phyloP scores from a whole-genome alignment of 2,329 filamentous ascomycete genomes.

The Verticillium longisporum region DNA sequence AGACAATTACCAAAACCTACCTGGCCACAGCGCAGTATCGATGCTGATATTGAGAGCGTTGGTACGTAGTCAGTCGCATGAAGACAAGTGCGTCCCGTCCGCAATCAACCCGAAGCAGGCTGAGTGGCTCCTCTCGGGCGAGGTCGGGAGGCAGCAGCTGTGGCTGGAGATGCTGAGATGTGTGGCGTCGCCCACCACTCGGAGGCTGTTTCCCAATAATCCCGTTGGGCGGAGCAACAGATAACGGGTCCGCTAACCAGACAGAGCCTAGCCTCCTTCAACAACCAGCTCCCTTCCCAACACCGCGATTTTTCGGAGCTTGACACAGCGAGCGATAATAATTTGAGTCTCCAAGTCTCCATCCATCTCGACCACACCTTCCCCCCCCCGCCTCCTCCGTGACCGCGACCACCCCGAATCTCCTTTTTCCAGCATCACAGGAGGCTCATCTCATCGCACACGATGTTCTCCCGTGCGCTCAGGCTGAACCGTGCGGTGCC shows the following conservation, averaged over 20 bases:
- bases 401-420: conserved; percentile 14
- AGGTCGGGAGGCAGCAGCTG: background rate
- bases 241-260: conserved; percentile 14
- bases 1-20: background rate
- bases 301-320: conserved; percentile 38
- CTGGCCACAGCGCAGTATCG: background rate
- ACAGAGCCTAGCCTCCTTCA: conserved; percentile 25
- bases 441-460: conserved; percentile 22
- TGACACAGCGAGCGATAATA: conserved; percentile 18
- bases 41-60: too few relatives aligned
- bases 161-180: background rate
- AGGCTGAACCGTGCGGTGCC: conserved; percentile 55
- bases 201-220: conserved; percentile 6
- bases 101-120: background rate
- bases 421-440: conserved; percentile 17
- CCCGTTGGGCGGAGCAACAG: conserved; percentile 9
- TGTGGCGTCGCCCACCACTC: conserved; percentile 2
- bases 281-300: conserved; percentile 29
- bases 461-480: conserved; percentile 67
- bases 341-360: conserved; percentile 12
- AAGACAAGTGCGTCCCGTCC: background rate
- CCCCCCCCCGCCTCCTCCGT: conserved; percentile 13
- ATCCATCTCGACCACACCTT: conserved; percentile 6
- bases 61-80: background rate
- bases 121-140: background rate